Evolutionary conservation across 2,329 filamentous ascomycete genomes (phyloP).

Genomic region (Phaeosphaeria sp.): DNA sequence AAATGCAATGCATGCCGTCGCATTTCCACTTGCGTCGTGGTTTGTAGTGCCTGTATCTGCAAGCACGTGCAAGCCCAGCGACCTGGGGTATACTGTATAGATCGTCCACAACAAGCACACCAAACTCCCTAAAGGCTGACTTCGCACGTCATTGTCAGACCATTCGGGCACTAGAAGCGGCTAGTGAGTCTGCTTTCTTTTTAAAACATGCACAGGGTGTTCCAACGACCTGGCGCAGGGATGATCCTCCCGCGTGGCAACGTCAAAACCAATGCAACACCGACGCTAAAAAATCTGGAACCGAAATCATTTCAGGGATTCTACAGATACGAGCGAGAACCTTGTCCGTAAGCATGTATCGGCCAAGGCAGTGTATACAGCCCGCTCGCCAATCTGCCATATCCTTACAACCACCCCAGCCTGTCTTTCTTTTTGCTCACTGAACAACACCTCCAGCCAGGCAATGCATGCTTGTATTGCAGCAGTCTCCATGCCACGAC

Average conservation of each 20-base stretch:
- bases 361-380: slow-evolving; percentile 14
- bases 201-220: slow-evolving; percentile 23
- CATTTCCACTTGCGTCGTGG: too few relatives aligned
- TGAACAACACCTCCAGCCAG: slow-evolving; percentile 9
- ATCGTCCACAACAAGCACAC: too few relatives aligned
- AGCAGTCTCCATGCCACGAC: slow-evolving; percentile 23
- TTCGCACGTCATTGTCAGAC: slow-evolving; percentile 18
- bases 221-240: slow-evolving; percentile 25
- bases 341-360: slow-evolving; percentile 17
- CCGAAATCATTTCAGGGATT: slow-evolving; percentile 20
- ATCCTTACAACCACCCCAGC: slow-evolving; percentile 12
- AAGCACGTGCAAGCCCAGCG: too few relatives aligned
- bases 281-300: slow-evolving; percentile 19
- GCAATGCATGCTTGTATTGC: slow-evolving; percentile 26
- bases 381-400: slow-evolving; percentile 11
- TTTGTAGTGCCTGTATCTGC: too few relatives aligned
- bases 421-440: slow-evolving; percentile 5
- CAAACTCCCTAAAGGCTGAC: not conserved
- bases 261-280: slow-evolving; percentile 23
- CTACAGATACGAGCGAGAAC: slow-evolving; percentile 18
- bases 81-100: too few relatives aligned
- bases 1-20: too few relatives aligned
- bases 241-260: slow-evolving; percentile 24
- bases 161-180: slow-evolving; percentile 9
- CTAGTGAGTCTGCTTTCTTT: slow-evolving; percentile 24